Conservation (phyloP, 768 basidiomycete species). For the Mycena capillaripes region DNA sequence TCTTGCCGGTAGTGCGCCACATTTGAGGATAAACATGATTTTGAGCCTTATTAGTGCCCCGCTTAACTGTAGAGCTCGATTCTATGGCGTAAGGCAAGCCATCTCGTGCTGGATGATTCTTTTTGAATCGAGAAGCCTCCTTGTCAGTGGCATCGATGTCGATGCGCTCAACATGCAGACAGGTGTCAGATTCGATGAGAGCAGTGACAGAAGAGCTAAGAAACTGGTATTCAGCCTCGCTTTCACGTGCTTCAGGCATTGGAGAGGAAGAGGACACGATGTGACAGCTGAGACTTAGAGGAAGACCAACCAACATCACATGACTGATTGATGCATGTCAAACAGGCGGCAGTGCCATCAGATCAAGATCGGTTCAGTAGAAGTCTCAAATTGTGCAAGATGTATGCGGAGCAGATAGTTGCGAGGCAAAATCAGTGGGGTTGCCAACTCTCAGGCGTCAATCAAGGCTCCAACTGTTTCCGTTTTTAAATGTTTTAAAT, state of each 20-base stretch:
- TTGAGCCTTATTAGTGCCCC: not conserved
- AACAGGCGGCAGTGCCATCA: no score
- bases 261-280: not conserved
- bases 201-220: not conserved
- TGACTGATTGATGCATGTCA: no score
- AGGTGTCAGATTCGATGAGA: not conserved
- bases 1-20: not conserved
- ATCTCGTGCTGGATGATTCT: not conserved
- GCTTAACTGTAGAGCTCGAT: not conserved
- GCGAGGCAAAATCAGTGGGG: no score
- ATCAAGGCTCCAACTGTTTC: no score
- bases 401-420: no score
- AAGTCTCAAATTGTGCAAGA: no score
- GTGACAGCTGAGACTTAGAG: no score
- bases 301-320: no score
- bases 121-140: not conserved
- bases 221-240: not conserved
- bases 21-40: not conserved
- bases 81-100: not conserved
- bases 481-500: no score
- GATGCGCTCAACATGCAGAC: not conserved
- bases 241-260: not conserved
- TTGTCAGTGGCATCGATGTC: not conserved
- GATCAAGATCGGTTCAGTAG: no score
- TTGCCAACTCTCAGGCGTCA: no score